A percentile compares a stretch with the other conserved stretches of the same genome.
Conservation (phyloP, 139 green algal genomes). For the Pseudopediastrum boryanum region DNA sequence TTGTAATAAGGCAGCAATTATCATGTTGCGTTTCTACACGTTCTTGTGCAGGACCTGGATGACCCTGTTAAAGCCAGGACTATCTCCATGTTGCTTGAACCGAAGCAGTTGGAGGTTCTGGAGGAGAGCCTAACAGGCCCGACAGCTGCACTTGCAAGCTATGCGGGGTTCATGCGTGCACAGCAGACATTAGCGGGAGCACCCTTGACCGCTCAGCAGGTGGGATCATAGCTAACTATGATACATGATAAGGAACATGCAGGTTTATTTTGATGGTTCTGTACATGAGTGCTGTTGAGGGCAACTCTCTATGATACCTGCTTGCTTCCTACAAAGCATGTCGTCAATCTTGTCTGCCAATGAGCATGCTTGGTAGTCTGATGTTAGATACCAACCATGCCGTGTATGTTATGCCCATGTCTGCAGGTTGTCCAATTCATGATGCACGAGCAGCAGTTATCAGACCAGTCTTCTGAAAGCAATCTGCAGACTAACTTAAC, state of each 20-base stretch:
- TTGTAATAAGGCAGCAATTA: too few species aligned
- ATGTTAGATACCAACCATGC: not conserved
- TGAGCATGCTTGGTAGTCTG: not conserved
- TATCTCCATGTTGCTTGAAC: not conserved
- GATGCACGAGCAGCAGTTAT: constrained; percentile 4
- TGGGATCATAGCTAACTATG: not conserved
- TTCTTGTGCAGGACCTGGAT: too few species aligned
- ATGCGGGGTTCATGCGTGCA: constrained; percentile 7
- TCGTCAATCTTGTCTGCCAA: not conserved
- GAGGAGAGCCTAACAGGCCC: constrained; percentile 13
- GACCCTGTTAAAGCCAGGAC: too few species aligned
- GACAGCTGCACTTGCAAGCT: not conserved
- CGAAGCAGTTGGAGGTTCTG: constrained; percentile 20
- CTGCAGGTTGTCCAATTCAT: constrained; percentile 11
- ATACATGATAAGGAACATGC: not conserved
- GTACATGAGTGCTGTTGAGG: not conserved
- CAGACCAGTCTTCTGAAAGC: not conserved
- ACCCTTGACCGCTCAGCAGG: constrained; percentile 25
- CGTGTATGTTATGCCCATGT: not conserved
- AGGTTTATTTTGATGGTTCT: not conserved
- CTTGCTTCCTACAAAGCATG: not conserved
- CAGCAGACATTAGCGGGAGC: constrained; percentile 25
- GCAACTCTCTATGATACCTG: not conserved
- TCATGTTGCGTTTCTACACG: too few species aligned
- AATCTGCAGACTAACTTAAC: not conserved